Evolutionary conservation across 176 grass and related monocot species (phyloP), one percentile per base, ranked within the genome.

Genomic region (Cenchrus purpureus): DNA sequence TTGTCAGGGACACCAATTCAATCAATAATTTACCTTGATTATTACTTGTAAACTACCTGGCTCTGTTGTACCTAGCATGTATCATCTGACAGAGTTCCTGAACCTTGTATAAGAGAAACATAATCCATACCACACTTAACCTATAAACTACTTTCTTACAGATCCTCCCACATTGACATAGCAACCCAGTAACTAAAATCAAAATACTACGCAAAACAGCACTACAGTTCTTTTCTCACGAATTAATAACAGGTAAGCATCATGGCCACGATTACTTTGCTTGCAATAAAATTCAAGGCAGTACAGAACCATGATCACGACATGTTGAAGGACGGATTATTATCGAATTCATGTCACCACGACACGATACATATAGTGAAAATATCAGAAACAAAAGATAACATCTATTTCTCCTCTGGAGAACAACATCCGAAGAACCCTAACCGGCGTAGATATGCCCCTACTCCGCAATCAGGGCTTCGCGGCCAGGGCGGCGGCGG

Each of bases 391-490:
- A 29, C 1, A 40, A 87, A 40, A 64, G 1, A 44, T 12, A 44
- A 16, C n/a, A 76, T 15, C 65, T 81, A 55, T 48, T 32, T 0
- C 19, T 68, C 5, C 49, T 83, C 53, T 64, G 16, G 12, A 37
- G 8, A 90, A 53, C 31, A 76, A 64, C 56, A 68, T 74, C 65
- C n/a, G 44, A 31, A 37, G 46, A 94, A 84, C 86, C 86, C 88
- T 91, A 92, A 79, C 83, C 67, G 4, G 46, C 46, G 72, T 17
- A 61, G 45, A 64, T 10, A 10, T 12, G 12, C 1, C 2, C 44
- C 34, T 63, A 76, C 45, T 55, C 31, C 37, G 16, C 69, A 77
- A 68, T 98, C 90, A 99, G 31, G 93, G 88, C 76, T 99, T 94
- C 37, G 79, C 52, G 20, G 86, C 63, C 32, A 66, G 71, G 49